Evolutionary conservation across 768 basidiomycete species (phyloP).

Genomic region (Lactarius hatsudake): DNA sequence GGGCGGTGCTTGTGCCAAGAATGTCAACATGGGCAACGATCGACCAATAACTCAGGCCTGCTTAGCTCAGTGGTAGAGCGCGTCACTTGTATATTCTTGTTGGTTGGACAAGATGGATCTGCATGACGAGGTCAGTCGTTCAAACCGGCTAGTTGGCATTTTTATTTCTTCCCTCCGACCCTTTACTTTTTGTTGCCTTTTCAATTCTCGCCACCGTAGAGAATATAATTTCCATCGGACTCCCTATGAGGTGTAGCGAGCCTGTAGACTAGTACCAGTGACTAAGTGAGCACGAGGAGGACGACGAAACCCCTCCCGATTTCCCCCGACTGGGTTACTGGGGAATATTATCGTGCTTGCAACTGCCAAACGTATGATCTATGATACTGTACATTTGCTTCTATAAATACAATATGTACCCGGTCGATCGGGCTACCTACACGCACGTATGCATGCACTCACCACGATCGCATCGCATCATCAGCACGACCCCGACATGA

Average conservation of each 20-base stretch:
- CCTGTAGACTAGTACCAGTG: not conserved
- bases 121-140: conserved; percentile 28
- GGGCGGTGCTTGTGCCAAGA: too few relatives aligned
- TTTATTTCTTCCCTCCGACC: not conserved
- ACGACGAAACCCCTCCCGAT: not conserved
- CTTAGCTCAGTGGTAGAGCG: conserved; percentile 36
- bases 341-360: not conserved
- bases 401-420: conserved; percentile 7
- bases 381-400: conserved; percentile 3
- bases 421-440: not conserved
- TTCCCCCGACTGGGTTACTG: not conserved
- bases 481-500: not conserved
- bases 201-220: too few relatives aligned
- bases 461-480: not conserved
- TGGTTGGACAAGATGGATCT: not conserved
- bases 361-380: not conserved
- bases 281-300: too few relatives aligned
- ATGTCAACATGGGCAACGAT: not conserved
- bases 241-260: too few relatives aligned
- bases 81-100: conserved; percentile 29
- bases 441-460: not conserved
- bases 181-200: not conserved
- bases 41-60: conserved; percentile 6
- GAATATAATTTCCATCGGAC: too few relatives aligned
- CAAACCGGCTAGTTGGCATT: conserved; percentile 28